Percentiles rank a stretch among this genome's conserved stretches.
These are phyloP conservation scores for Wallemia mellicola DNA, from an alignment of 1,284 basidiomycete genomes.

Conservation along the genomic window DNA sequence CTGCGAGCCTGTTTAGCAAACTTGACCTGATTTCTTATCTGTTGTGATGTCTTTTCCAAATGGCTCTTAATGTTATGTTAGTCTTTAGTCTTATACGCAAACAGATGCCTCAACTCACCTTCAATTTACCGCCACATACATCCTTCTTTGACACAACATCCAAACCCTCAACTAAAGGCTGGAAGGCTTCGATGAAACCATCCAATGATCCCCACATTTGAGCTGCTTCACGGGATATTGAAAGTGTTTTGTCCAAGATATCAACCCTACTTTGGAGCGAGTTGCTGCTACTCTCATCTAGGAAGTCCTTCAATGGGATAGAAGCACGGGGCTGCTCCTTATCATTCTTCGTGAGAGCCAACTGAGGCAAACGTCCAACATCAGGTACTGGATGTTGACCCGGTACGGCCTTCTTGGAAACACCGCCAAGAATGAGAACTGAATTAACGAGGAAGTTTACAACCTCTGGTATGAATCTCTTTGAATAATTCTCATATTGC, in stretches of 20 bases:
- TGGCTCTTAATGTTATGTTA: constrained; percentile 19
- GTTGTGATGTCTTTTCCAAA: background rate
- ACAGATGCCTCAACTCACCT: constrained; percentile 24
- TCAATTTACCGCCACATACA: constrained; percentile 22
- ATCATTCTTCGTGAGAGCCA: constrained; percentile 20
- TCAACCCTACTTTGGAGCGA: constrained; percentile 34
- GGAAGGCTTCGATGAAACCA: constrained; percentile 55
- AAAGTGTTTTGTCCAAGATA: constrained; percentile 29
- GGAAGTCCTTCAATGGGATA: constrained; percentile 22
- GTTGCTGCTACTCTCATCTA: constrained; percentile 15
- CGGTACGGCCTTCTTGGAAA: constrained; percentile 24
- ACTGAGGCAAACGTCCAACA: constrained; percentile 20
- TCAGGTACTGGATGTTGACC: constrained; percentile 43
- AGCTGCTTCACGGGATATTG: constrained; percentile 33
- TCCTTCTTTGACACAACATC: constrained; percentile 22
- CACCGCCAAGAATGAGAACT: constrained; percentile 41
- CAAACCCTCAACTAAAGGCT: constrained; percentile 33
- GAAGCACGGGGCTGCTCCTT: constrained; percentile 17
- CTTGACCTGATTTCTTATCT: constrained; percentile 30
- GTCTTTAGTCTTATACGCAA: too few species aligned
- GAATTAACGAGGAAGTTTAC: constrained; percentile 49
- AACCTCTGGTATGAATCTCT: constrained; percentile 65
- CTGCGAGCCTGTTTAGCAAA: constrained; percentile 39
- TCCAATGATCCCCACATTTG: constrained; percentile 44
- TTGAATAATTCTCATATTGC: constrained; percentile 57